These are phyloP conservation scores for Plicaturopsis crispa DNA, from an alignment of 768 basidiomycete genomes.

Conservation along the genomic window DNA sequence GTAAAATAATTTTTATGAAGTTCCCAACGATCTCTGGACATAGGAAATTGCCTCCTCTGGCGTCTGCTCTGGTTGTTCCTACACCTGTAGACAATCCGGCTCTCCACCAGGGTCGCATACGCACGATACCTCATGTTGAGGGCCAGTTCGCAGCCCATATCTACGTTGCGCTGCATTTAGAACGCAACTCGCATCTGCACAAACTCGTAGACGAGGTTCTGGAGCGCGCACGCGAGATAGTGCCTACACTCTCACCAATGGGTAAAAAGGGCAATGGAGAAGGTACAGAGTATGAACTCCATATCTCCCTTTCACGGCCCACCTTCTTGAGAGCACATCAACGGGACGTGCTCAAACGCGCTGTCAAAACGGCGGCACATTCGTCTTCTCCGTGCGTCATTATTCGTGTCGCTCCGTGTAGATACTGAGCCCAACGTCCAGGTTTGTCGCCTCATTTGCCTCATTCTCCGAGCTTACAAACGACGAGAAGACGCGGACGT, in stretches of 20 bases:
- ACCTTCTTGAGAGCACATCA: conserved; percentile 77
- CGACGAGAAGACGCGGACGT: conserved; percentile 75
- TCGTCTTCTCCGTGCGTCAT: conserved; percentile 32
- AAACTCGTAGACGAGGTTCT: conserved; percentile 39
- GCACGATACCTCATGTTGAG: conserved; percentile 72
- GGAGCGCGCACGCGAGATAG: conserved; percentile 30
- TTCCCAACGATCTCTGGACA: neutral
- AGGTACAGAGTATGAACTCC: conserved; percentile 41
- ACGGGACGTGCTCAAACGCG: conserved; percentile 59
- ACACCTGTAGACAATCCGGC: conserved; percentile 65
- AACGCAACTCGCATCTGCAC: conserved; percentile 34
- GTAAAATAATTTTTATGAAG: neutral
- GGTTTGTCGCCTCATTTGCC: conserved; percentile 70
- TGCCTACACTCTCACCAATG: conserved; percentile 33
- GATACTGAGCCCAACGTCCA: conserved; percentile 18
- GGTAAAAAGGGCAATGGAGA: conserved; percentile 7
- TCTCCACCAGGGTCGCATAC: conserved; percentile 76
- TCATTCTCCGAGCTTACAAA: conserved; percentile 65
- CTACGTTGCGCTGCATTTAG: conserved; percentile 55
- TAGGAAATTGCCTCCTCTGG: conserved; percentile 60
- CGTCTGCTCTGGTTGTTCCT: conserved; percentile 36
- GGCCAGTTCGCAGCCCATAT: conserved; percentile 83
- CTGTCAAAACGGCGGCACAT: conserved; percentile 43
- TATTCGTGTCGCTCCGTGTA: conserved; percentile 3
- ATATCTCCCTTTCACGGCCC: conserved; percentile 82